A percentile compares a stretch with the other conserved stretches of the same genome.
Conservation (phyloP, 2,329 filamentous ascomycete genomes). For the Colletotrichum musicola region DNA sequence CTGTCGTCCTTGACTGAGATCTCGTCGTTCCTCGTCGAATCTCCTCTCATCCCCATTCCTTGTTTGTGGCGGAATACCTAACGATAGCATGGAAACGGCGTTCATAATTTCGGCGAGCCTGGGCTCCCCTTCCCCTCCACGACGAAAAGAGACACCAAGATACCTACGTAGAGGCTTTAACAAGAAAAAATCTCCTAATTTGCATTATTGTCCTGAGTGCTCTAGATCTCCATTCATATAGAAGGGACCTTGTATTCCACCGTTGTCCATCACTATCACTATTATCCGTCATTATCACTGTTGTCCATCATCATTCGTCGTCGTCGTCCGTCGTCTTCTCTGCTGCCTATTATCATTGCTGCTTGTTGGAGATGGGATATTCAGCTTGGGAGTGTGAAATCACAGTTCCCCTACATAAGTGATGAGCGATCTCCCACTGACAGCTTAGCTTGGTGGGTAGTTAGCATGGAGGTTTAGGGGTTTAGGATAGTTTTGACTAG, state of each 20-base stretch:
- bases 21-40: too few relatives aligned
- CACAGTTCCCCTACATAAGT: too few relatives aligned
- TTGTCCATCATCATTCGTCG: too few relatives aligned
- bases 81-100: slow-evolving; percentile 38
- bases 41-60: slow-evolving; percentile 18
- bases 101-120: slow-evolving; percentile 25
- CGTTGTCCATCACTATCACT: too few relatives aligned
- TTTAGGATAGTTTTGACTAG: background rate
- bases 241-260: too few relatives aligned
- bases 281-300: too few relatives aligned
- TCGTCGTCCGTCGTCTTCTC: too few relatives aligned
- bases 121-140: slow-evolving; percentile 14
- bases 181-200: background rate
- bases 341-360: too few relatives aligned
- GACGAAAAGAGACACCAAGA: background rate
- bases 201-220: too few relatives aligned
- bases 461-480: background rate
- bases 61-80: slow-evolving; percentile 36
- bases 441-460: background rate
- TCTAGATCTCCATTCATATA: too few relatives aligned
- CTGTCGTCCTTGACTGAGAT: background rate
- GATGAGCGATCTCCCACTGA: background rate
- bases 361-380: too few relatives aligned
- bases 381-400: too few relatives aligned
- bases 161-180: slow-evolving; percentile 15